Percentiles rank a stretch among this genome's conserved stretches.
phyloP scores from a whole-genome alignment of 495 filamentous ascomycete species.

The Penicillium turbatum region DNA sequence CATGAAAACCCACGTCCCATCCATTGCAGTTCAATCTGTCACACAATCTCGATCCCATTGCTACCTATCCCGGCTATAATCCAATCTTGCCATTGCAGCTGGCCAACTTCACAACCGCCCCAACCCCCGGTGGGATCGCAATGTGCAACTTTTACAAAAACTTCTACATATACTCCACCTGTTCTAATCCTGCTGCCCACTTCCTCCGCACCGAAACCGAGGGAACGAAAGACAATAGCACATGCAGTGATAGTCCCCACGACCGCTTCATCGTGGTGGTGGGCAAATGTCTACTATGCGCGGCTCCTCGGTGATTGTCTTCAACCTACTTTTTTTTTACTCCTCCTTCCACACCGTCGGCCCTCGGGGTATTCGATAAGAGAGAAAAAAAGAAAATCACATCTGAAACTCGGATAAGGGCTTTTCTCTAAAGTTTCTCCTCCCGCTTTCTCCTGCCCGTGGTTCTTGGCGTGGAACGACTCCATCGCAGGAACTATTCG shows the following conservation, averaged over 20 bases:
- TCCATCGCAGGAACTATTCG: conserved; percentile 20
- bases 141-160: conserved; percentile 80
- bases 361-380: not conserved
- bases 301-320: conserved; percentile 11
- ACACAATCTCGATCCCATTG: not conserved
- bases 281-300: conserved; percentile 61
- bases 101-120: not conserved
- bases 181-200: conserved; percentile 61
- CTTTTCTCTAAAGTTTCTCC: conserved; percentile 6
- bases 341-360: not conserved
- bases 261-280: conserved; percentile 68
- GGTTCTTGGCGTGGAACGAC: conserved; percentile 11
- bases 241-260: conserved; percentile 63
- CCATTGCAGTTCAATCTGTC: conserved; percentile 1
- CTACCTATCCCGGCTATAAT: not conserved
- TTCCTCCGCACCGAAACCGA: conserved; percentile 65
- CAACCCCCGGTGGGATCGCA: conserved; percentile 26
- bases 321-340: not conserved
- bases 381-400: conserved; percentile 5
- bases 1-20: not conserved
- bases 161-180: conserved; percentile 72
- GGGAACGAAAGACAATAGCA: conserved; percentile 52
- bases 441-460: conserved; percentile 7
- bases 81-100: conserved; percentile 4
- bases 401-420: not conserved